Percentiles rank a stretch among this genome's conserved stretches.
Conservation (phyloP, 2,329 filamentous ascomycete genomes). For the Colletotrichum cuscutae region DNA sequence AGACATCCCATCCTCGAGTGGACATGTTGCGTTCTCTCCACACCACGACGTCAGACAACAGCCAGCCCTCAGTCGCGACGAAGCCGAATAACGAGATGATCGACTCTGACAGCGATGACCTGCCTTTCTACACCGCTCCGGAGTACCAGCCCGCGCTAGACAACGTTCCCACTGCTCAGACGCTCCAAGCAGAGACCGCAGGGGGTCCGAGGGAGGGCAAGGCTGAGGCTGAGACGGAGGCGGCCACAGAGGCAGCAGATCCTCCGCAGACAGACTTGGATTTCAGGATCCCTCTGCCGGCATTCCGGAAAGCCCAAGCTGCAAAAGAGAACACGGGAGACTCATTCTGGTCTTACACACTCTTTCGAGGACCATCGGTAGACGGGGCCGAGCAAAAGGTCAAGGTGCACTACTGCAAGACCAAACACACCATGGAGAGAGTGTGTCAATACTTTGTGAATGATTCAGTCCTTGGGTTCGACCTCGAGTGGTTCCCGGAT, state of each 20-base stretch:
- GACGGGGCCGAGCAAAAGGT: constrained; percentile 60
- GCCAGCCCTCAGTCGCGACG: neutral
- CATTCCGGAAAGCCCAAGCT: constrained; percentile 59
- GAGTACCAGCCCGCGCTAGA: constrained; percentile 4
- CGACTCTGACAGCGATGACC: constrained; percentile 21
- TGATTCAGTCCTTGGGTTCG: constrained; percentile 83
- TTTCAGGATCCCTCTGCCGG: constrained; percentile 58
- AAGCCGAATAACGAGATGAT: neutral
- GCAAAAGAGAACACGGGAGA: constrained; percentile 54
- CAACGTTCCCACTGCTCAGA: neutral
- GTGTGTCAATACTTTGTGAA: constrained; percentile 73
- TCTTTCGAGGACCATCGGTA: constrained; percentile 68
- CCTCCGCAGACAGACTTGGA: constrained; percentile 51
- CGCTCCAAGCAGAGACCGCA: neutral
- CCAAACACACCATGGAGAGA: constrained; percentile 72
- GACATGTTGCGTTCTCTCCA: constrained; percentile 20
- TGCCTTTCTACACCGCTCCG: constrained; percentile 12
- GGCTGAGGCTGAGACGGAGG: neutral
- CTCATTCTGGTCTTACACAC: constrained; percentile 74
- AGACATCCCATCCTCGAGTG: constrained; percentile 19
- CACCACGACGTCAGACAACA: neutral
- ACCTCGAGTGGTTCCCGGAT: constrained; percentile 82
- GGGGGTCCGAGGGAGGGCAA: neutral
- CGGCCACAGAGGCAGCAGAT: constrained; percentile 3
- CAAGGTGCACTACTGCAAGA: constrained; percentile 82